Conservation (phyloP, 108 stramenopile genomes). For the Cyclotella kingstonii region DNA sequence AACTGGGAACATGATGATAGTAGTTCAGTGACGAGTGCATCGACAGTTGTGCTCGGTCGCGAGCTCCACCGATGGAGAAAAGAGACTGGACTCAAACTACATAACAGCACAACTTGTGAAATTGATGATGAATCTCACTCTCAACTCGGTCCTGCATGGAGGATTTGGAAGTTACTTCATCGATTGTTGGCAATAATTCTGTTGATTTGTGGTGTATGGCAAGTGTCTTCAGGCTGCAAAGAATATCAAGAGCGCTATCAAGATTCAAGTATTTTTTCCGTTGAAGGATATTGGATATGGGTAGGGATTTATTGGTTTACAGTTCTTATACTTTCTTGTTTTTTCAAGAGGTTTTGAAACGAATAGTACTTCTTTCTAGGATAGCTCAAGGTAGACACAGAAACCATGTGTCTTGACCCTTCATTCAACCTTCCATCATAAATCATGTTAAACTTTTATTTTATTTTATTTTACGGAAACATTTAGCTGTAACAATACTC, state of each 20-base stretch:
- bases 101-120: not conserved
- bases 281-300: slow-evolving; percentile 5
- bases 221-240: slow-evolving; percentile 6
- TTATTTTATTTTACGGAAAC: not conserved
- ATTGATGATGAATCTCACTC: not conserved
- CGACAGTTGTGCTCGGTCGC: not conserved
- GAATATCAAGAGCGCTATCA: slow-evolving; percentile 9
- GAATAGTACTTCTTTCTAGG: not conserved
- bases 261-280: slow-evolving; percentile 3
- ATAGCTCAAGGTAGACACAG: not conserved
- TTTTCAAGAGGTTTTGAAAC: slow-evolving; percentile 19
- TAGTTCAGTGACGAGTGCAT: not conserved
- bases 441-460: not conserved
- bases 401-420: not conserved
- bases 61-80: not conserved
- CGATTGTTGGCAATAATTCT: slow-evolving; percentile 8
- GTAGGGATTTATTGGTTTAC: slow-evolving; percentile 12
- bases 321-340: slow-evolving; percentile 7
- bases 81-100: not conserved
- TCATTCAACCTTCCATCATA: not conserved
- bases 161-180: slow-evolving; percentile 9
- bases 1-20: not conserved
- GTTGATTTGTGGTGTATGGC: slow-evolving; percentile 15
- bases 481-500: not conserved
- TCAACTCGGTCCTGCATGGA: not conserved